A percentile compares a stretch with the other conserved stretches of the same genome.
These are phyloP conservation scores for Volvox carteri DNA, from an alignment of 163 green algal species.

Conservation along the genomic window DNA sequence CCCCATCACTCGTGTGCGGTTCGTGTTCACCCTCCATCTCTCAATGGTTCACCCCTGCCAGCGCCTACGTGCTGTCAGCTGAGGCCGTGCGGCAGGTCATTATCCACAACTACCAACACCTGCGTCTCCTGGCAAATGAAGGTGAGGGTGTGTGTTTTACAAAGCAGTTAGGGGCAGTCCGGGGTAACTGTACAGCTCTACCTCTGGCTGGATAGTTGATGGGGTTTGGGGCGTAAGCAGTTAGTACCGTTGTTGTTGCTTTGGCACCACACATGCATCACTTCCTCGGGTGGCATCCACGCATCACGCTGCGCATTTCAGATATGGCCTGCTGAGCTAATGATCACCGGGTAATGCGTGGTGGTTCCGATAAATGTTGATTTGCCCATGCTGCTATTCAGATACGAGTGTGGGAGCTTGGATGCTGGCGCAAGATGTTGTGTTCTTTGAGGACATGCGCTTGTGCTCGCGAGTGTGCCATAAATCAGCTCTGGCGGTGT, in stretches of 20 bases:
- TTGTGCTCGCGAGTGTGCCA: constrained; percentile 63
- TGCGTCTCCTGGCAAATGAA: constrained; percentile 70
- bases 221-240: no score
- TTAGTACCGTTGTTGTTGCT: no score
- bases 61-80: constrained; percentile 57
- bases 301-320: no score
- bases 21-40: neutral
- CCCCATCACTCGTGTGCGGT: neutral
- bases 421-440: constrained; percentile 69
- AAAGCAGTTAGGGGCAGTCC: no score
- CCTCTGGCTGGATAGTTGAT: no score
- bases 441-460: constrained; percentile 74
- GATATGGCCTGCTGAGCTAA: no score
- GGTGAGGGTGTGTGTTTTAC: neutral
- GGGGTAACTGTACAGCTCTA: no score
- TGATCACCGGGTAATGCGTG: no score
- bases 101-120: constrained; percentile 39
- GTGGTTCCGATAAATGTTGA: neutral
- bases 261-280: no score
- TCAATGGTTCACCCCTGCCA: neutral
- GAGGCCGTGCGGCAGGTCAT: constrained; percentile 55
- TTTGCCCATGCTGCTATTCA: constrained; percentile 10
- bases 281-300: no score
- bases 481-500: constrained; percentile 57
- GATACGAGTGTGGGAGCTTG: constrained; percentile 69